Evolutionary conservation across 2,329 filamentous ascomycete species (phyloP), one percentile per base, ranked within the genome.

Genomic region (Aureobasidium sp.): DNA sequence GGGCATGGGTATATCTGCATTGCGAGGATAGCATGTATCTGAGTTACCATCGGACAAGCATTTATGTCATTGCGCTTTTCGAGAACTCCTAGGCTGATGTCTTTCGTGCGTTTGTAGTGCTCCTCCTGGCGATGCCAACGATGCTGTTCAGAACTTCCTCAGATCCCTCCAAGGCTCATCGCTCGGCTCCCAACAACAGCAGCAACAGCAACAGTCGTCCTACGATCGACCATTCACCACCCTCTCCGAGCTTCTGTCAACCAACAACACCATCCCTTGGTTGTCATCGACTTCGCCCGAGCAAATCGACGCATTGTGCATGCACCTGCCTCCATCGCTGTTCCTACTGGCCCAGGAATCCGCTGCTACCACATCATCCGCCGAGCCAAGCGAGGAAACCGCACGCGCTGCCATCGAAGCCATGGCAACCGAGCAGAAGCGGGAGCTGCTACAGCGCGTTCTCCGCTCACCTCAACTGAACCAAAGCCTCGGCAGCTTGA

Each of bases 391-490:
- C 1, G 64, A 67, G 25, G 86, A 85, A 59, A 83, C 84, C 1
- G 81, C 86, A n/a, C 80, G 87, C 67, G 86, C 86, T 40, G 90
- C 89, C 29, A 85, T 90, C 64, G 81, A 87, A 62, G 86, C 88
- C 7, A 80, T 96, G 68, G 87, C 83, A 58, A 72, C 86, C 8
- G 80, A 81, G 2, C 86, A 94, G 71, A 97, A 97, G 79, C 90
- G 88, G 69, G 79, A 81, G 23, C 82, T 97, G 13, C 74, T 99
- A 45, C 86, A 85, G 71, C 87, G 86, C 69, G 91, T 97, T 8
- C 76, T 97, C 15, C 84, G 89, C 64, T 95, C 89, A 65, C 93
- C 94, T 19, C 94, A 99, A 70, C 91, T 99, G 69, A 84, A 85
- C 63, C 94, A 97, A 73, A 93, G 90, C 66, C 75, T 96, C 40